Evolutionary conservation across 1,284 basidiomycete genomes (phyloP).

Genomic region (Amylostereum areolatum): DNA sequence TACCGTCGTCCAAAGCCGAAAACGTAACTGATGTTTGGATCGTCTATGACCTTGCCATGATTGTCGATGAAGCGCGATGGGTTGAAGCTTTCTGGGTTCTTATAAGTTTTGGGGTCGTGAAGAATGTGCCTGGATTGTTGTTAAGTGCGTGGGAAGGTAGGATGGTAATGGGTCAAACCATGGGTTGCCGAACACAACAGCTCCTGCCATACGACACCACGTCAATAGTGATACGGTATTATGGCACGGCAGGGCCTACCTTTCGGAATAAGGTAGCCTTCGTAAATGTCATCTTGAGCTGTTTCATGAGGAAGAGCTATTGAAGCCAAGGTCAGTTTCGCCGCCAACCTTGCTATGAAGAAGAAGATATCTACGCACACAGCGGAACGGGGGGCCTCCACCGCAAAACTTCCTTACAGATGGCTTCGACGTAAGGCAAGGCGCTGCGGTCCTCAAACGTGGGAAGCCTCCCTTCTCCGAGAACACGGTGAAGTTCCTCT

Average conservation of each 20-base stretch:
- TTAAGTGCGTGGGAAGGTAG: too few species aligned
- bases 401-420: conserved; percentile 15
- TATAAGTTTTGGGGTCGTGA: neutral
- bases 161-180: conserved; percentile 8
- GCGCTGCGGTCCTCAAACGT: conserved; percentile 11
- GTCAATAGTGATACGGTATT: too few species aligned
- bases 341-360: too few species aligned
- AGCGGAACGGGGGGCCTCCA: conserved; percentile 9
- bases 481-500: conserved; percentile 20
- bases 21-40: too few species aligned
- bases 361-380: conserved; percentile 4
- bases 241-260: too few species aligned
- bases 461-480: conserved; percentile 18
- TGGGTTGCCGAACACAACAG: conserved; percentile 24
- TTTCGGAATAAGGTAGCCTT: conserved; percentile 27
- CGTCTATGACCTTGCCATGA: too few species aligned
- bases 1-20: too few species aligned
- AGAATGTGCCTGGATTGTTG: neutral
- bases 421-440: conserved; percentile 17
- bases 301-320: conserved; percentile 22
- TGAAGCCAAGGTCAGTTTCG: too few species aligned
- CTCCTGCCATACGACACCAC: conserved; percentile 15
- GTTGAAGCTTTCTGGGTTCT: neutral
- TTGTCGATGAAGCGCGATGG: neutral
- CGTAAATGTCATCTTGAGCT: conserved; percentile 26